Evolutionary conservation across 768 basidiomycete genomes (phyloP).

Genomic region (Podaxis pistillaris): DNA sequence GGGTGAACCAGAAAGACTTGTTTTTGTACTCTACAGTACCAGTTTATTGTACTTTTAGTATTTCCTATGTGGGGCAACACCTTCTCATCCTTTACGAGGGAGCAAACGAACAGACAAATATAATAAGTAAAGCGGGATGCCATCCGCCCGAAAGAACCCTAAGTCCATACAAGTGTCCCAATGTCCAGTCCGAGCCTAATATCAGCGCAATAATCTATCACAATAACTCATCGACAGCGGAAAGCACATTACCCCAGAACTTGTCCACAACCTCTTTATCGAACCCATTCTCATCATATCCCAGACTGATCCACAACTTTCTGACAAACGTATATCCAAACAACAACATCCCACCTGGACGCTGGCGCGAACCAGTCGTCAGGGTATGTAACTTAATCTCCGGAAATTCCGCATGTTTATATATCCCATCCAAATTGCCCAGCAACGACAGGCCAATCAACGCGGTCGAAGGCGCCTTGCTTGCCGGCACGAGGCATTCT

Average conservation of each 20-base stretch:
- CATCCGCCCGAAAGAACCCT: too few relatives aligned
- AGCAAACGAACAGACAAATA: too few relatives aligned
- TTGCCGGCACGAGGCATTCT: slow-evolving; percentile 6
- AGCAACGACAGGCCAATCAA: slow-evolving; percentile 79
- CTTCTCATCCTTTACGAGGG: too few relatives aligned
- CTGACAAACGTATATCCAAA: slow-evolving; percentile 78
- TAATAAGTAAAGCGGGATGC: too few relatives aligned
- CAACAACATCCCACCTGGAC: slow-evolving; percentile 74
- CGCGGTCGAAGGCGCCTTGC: slow-evolving; percentile 52
- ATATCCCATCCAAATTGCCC: slow-evolving; percentile 83
- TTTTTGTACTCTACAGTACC: neutral
- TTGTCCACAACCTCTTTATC: slow-evolving; percentile 53
- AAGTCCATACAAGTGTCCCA: neutral
- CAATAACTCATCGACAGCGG: slow-evolving; percentile 59
- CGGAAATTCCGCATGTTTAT: slow-evolving; percentile 65
- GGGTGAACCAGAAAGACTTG: neutral
- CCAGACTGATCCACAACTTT: slow-evolving; percentile 76
- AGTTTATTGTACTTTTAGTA: slow-evolving; percentile 8
- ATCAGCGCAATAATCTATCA: neutral
- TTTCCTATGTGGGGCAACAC: neutral
- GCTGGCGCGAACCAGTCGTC: slow-evolving; percentile 83
- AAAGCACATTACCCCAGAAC: slow-evolving; percentile 66
- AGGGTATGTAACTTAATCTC: slow-evolving; percentile 63
- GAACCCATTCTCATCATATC: slow-evolving; percentile 79
- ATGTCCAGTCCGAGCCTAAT: neutral